Base-by-base conservation (phyloP, 2,329 filamentous ascomycete genomes). In the Akanthomyces lecanii region DNA sequence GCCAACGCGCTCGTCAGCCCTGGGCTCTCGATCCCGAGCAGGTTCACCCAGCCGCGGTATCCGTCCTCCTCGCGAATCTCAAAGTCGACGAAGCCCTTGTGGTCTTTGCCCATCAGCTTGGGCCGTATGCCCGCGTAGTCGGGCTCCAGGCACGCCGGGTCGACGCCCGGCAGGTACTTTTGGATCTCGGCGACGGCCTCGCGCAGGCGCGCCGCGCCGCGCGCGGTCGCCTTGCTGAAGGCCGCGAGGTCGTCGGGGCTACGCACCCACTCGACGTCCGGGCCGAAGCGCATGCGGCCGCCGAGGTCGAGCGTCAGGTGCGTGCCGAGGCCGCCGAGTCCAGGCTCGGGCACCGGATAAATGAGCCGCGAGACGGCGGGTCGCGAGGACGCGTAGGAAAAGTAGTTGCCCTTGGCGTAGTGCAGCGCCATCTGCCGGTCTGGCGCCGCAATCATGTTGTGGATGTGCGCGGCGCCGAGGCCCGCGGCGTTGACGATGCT, bases 361-460 rank as follows among this genome's bases (percentile, higher is more conserved):
- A 99, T 81, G 25, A 99, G 85, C 0, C 89, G 91, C 2, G 77
- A 79, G 12, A 93, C 86, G 36, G 70, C 73, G 0, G 92, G 93
- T 1, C 72, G 71, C 0, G 87, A 85, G 1, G 85, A 79, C 0
- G 82, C 76, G 78, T 97, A 98, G 36, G 89, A 90, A 78, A 96
- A 98, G 79, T 99, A 99, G 65, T 91, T 94, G 0, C 95, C 95
- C 78, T 99, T 99, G 64, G 94, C 94, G 76, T 89, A 98, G 79
- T 85, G 90, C 5, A 92, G 83, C 28, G 76, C 83, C 45, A 79
- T 78, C 57, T 86, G 86, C 77, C 68, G 0, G 88, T 86, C 0
- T 1, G 52, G 30, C 1, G 5, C 25, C 5, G 91, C 81, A 44
- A 98, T 84, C 83, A 93, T 88, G 77, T 98, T 99, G 71, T 89